phyloP scores from a whole-genome alignment of 2,329 filamentous ascomycete species.

The Sclerotinia borealis region DNA sequence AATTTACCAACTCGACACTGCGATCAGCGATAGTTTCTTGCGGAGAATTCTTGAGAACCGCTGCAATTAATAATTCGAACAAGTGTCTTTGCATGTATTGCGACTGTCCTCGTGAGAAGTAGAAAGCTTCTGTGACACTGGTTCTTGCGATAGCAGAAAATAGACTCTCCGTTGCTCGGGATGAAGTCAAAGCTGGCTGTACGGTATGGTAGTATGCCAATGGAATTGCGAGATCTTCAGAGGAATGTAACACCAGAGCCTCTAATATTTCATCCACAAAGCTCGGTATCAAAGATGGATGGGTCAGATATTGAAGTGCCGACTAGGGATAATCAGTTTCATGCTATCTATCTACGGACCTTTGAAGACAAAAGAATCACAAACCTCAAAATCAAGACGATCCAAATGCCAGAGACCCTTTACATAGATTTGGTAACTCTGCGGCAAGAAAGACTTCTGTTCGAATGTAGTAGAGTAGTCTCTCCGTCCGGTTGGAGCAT shows the following conservation, averaged over 20 bases:
- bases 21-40: slow-evolving; percentile 43
- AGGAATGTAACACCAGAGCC: slow-evolving; percentile 56
- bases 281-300: slow-evolving; percentile 72
- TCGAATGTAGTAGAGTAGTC: slow-evolving; percentile 54
- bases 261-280: slow-evolving; percentile 79
- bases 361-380: slow-evolving; percentile 15
- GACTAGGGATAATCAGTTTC: slow-evolving; percentile 37
- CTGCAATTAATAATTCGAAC: slow-evolving; percentile 59
- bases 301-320: slow-evolving; percentile 69
- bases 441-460: slow-evolving; percentile 57
- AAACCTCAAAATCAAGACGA: slow-evolving; percentile 58
- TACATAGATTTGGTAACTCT: slow-evolving; percentile 74
- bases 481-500: slow-evolving; percentile 36
- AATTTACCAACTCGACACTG: slow-evolving; percentile 62
- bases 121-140: slow-evolving; percentile 66
- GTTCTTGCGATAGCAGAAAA: slow-evolving; percentile 63
- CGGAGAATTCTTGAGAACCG: slow-evolving; percentile 43
- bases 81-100: slow-evolving; percentile 55
- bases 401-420: slow-evolving; percentile 79
- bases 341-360: slow-evolving; percentile 3
- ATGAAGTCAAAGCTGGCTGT: slow-evolving; percentile 62
- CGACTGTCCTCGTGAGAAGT: slow-evolving; percentile 62
- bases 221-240: slow-evolving; percentile 57
- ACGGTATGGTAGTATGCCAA: slow-evolving; percentile 75
- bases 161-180: slow-evolving; percentile 56